These are phyloP conservation scores for Kappamyces sp. DNA, from an alignment of 192 early-diverging fungal genomes.

Conservation along the genomic window DNA sequence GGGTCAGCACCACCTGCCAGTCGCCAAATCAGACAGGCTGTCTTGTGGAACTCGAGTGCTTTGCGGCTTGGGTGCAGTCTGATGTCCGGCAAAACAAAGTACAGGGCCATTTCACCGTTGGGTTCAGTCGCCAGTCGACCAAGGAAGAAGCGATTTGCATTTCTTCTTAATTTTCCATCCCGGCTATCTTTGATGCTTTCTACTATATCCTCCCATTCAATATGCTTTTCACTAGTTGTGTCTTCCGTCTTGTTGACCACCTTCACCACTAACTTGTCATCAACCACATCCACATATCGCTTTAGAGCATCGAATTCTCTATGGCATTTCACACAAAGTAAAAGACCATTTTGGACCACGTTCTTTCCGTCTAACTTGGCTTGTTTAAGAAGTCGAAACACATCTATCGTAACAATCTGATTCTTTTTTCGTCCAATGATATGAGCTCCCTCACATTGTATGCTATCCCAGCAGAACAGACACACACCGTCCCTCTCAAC, in stretches of 20 bases:
- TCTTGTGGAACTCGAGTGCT: constrained; percentile 19
- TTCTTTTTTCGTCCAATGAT: constrained; percentile 6
- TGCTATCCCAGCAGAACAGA: constrained; percentile 12
- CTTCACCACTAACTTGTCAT: constrained; percentile 13
- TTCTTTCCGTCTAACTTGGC: constrained; percentile 10
- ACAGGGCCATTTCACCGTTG: no score
- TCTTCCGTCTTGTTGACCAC: constrained; percentile 19
- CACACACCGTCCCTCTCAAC: constrained; percentile 1
- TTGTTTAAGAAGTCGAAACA: background rate
- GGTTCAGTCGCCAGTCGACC: no score
- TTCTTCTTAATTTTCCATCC: no score
- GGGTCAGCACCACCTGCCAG: constrained; percentile 15
- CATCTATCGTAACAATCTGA: background rate
- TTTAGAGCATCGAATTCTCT: background rate
- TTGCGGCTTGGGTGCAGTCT: constrained; percentile 14
- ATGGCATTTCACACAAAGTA: constrained; percentile 19
- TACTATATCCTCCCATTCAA: background rate
- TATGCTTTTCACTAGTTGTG: background rate
- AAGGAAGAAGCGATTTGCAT: no score
- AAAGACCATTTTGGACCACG: constrained; percentile 19
- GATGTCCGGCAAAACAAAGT: no score
- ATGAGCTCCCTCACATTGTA: background rate
- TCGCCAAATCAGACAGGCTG: constrained; percentile 8
- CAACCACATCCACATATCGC: constrained; percentile 23
- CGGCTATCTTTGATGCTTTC: no score